Percentiles rank a stretch among this genome's conserved stretches.
phyloP scores from a whole-genome alignment of 2,329 filamentous ascomycete genomes.

The Whalleya microplaca region DNA sequence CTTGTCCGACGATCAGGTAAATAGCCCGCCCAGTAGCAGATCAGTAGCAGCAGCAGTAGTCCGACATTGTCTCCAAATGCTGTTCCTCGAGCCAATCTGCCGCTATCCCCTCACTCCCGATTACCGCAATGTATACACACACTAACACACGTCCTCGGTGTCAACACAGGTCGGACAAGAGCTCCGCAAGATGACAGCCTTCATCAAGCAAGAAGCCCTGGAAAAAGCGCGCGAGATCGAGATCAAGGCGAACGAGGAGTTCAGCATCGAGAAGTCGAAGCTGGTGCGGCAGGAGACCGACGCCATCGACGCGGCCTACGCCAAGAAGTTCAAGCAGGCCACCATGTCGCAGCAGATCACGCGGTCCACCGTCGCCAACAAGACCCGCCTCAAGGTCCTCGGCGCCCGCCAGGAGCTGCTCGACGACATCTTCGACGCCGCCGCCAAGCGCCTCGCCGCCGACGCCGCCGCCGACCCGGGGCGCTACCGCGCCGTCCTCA shows the following conservation, averaged over 20 bases:
- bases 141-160: neutral
- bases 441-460: slow-evolving; percentile 69
- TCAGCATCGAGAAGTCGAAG: slow-evolving; percentile 98
- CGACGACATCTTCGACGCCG: slow-evolving; percentile 84
- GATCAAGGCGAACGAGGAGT: slow-evolving; percentile 98
- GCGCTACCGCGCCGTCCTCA: slow-evolving; percentile 77
- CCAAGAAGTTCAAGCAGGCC: slow-evolving; percentile 99
- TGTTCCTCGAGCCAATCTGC: slow-evolving; percentile 19
- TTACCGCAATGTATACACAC: neutral
- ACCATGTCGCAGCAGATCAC: slow-evolving; percentile 99
- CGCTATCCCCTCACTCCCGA: neutral
- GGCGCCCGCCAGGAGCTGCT: slow-evolving; percentile 87
- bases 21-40: slow-evolving; percentile 30
- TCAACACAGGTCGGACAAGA: slow-evolving; percentile 84
- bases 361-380: slow-evolving; percentile 93
- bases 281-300: slow-evolving; percentile 94
- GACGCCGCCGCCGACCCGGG: slow-evolving; percentile 68
- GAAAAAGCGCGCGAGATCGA: slow-evolving; percentile 98
- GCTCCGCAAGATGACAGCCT: slow-evolving; percentile 99
- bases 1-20: slow-evolving; percentile 96
- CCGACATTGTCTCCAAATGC: slow-evolving; percentile 1
- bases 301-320: slow-evolving; percentile 88
- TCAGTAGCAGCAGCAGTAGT: neutral
- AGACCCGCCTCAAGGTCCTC: slow-evolving; percentile 88
- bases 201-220: slow-evolving; percentile 97